Evolutionary conservation across 1,284 basidiomycete genomes (phyloP).

Genomic region (Moniliella sp.): DNA sequence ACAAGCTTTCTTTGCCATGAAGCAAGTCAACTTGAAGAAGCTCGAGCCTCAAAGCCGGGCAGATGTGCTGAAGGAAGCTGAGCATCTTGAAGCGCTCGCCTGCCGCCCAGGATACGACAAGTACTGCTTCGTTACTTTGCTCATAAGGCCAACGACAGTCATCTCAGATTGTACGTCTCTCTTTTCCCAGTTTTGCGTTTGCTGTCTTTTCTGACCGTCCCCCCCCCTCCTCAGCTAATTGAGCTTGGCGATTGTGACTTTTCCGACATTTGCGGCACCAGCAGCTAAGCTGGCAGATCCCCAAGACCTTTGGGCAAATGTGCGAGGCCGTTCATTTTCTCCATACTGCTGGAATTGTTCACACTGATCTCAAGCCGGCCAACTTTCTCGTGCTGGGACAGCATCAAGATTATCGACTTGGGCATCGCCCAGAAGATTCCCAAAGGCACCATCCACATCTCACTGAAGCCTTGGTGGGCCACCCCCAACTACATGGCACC

Average conservation of each 20-base stretch:
- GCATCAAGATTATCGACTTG: conserved; percentile 88
- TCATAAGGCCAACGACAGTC: conserved; percentile 18
- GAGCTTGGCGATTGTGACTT: conserved; percentile 31
- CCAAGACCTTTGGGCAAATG: conserved; percentile 28
- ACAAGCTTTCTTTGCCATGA: conserved; percentile 29
- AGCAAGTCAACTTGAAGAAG: conserved; percentile 26
- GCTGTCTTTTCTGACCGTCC: no score
- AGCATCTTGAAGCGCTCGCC: conserved; percentile 19
- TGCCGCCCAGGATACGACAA: conserved; percentile 16
- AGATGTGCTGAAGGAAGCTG: conserved; percentile 28
- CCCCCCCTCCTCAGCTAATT: conserved; percentile 7
- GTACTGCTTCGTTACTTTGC: conserved; percentile 30
- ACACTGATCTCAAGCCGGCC: conserved; percentile 30
- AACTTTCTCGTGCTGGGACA: conserved; percentile 60
- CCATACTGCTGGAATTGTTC: conserved; percentile 24
- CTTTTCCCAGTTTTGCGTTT: no score
- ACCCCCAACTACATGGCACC: conserved; percentile 35
- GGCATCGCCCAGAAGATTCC: conserved; percentile 74
- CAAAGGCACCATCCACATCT: conserved; percentile 31
- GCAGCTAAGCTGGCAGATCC: conserved; percentile 2
- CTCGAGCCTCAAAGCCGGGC: conserved; percentile 24
- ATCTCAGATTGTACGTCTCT: conserved; percentile 16
- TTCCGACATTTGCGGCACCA: conserved; percentile 14
- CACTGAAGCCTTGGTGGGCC: conserved; percentile 26
- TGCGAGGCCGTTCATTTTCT: conserved; percentile 32